Evolutionary conservation across 345 rosid genomes (phyloP), one percentile per base, ranked within the genome.

Genomic region (Melastoma malabathricum): DNA sequence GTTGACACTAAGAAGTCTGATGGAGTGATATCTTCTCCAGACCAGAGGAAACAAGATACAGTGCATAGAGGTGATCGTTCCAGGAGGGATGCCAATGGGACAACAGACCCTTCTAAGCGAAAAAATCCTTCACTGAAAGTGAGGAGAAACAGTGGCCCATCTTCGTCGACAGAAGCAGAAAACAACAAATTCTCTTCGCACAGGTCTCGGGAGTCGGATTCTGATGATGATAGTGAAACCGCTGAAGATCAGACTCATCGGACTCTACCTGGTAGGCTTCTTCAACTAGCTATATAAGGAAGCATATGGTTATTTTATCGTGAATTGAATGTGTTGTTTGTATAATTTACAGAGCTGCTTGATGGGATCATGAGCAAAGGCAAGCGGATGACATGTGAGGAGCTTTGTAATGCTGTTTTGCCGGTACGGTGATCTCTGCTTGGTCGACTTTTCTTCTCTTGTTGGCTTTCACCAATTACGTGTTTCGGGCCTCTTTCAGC

Each of bases 291-390:
- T 13, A 29, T 18, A 20, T 10, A 20, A 43, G 18, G 6, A 15
- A n/a, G 15, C 15, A 43, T 38, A 25, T 15, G 15, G 15, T 16
- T 3, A 13, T n/a, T 15, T 51, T 9, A 14, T 13, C 27, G 31
- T 31, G 15, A 9, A 20, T 10, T 51, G 23, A 43, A 22, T 43
- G 43, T 41, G 43, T 18, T 53, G 14, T 49, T 18, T 13, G 44
- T 34, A 14, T 23, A 1, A 27, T 25, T 44, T 38, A 49, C 54
- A 81, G 96, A 85, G 34, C 68, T 88, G 74, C 83, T 93, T 58
- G 82, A 78, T 65, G 94, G 88, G 59, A 93, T 93, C 49, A 83
- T 88, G 97, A 80, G 89, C 79, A 79, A 83, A 81, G 86, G 99
- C 59, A 75, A 60, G 72, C 83, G 92, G 63, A 88, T 85, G 99